Conservation (phyloP, 805 yeast genomes). For the Lipomyces sp. region DNA sequence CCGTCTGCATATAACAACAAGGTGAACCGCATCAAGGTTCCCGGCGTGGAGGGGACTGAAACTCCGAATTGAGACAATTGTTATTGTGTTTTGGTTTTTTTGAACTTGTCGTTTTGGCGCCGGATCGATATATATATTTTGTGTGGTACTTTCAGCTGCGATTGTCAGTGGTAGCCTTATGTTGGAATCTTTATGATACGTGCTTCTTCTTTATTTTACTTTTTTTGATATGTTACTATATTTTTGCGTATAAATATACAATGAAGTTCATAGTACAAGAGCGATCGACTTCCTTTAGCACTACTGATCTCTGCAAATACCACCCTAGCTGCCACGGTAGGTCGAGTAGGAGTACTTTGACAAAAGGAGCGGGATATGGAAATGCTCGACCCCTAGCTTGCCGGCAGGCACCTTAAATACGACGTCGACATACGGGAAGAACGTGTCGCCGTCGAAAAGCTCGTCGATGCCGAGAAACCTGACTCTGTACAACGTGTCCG, state of each 20-base stretch:
- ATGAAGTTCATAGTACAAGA: no score
- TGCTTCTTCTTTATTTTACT: background rate
- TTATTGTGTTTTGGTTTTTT: background rate
- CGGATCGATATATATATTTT: no score
- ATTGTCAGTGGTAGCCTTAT: background rate
- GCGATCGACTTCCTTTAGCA: no score
- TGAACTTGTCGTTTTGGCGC: no score
- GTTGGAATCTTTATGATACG: background rate
- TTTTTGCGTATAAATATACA: background rate
- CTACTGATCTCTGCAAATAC: no score
- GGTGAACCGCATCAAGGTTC: conserved; percentile 49
- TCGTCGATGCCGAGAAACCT: conserved; percentile 65
- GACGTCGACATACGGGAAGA: conserved; percentile 87
- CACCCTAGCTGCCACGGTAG: conserved; percentile 68
- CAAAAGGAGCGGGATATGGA: conserved; percentile 82
- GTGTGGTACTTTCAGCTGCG: no score
- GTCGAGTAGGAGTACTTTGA: conserved; percentile 88
- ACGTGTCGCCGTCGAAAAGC: conserved; percentile 59
- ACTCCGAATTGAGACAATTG: conserved; percentile 3
- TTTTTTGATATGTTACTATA: background rate
- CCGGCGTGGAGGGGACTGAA: conserved; percentile 13
- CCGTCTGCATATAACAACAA: conserved; percentile 81
- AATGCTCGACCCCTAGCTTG: conserved; percentile 55
- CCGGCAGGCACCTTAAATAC: conserved; percentile 63
- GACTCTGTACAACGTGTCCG: conserved; percentile 49